A percentile compares a stretch with the other conserved stretches of the same genome.
phyloP scores from a whole-genome alignment of 2,329 filamentous ascomycete genomes.

The Fusarium caatingaense region DNA sequence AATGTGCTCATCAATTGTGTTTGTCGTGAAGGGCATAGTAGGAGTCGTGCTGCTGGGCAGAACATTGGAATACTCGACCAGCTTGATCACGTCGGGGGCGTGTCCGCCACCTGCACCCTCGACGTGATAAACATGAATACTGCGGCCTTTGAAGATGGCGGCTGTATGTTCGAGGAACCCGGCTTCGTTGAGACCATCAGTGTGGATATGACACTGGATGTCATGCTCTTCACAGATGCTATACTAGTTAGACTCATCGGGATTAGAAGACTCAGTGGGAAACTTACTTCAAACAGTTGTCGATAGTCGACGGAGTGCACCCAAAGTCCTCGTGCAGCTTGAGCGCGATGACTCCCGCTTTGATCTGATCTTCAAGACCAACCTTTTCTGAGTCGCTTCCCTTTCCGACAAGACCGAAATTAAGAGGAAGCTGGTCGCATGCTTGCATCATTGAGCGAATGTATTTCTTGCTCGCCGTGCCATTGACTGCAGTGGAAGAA shows the following conservation, averaged over 20 bases:
- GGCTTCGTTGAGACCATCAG: background rate
- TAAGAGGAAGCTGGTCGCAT: background rate
- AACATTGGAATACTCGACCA: background rate
- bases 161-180: background rate
- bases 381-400: background rate
- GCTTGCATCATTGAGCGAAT: constrained; percentile 1
- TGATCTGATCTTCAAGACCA: background rate
- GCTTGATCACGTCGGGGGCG: background rate
- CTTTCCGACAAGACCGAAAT: background rate
- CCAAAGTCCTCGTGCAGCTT: background rate
- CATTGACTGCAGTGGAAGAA: background rate
- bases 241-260: background rate
- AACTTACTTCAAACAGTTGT: background rate
- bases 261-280: too few relatives aligned
- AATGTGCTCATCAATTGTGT: background rate
- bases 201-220: background rate
- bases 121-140: background rate
- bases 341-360: background rate
- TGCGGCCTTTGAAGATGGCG: background rate
- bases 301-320: background rate
- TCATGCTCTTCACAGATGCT: background rate
- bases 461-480: background rate
- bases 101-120: background rate
- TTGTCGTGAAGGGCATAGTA: background rate
- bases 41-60: background rate